Percentiles rank a stretch among this genome's conserved stretches.
phyloP scores from a whole-genome alignment of 805 yeast species.

The Candida succiphila region DNA sequence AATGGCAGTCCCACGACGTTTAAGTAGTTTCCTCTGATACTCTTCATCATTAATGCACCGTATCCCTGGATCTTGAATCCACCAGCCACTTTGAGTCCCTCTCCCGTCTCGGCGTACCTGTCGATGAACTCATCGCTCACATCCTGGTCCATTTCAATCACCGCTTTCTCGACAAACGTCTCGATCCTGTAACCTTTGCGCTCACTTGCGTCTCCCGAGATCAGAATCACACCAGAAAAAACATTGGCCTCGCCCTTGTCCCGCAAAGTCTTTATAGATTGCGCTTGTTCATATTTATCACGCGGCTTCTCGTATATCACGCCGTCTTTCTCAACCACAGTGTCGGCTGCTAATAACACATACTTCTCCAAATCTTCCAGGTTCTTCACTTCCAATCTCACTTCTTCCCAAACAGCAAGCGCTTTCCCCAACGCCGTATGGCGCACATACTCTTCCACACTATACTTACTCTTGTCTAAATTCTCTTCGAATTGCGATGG shows the following conservation, averaged over 20 bases:
- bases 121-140: conserved; percentile 47
- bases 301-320: conserved; percentile 74
- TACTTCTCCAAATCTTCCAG: no score
- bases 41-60: conserved; percentile 55
- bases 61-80: conserved; percentile 79
- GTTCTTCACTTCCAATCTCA: conserved; percentile 9
- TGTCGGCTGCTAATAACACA: conserved; percentile 61
- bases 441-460: conserved; percentile 54
- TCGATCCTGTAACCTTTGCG: conserved; percentile 6
- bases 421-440: conserved; percentile 67
- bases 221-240: conserved; percentile 43
- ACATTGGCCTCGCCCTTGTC: conserved; percentile 34
- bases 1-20: conserved; percentile 88
- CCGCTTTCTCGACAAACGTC: conserved; percentile 15
- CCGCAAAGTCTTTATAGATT: conserved; percentile 35
- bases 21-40: conserved; percentile 69
- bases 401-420: conserved; percentile 41
- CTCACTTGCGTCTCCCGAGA: conserved; percentile 12
- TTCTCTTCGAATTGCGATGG: conserved; percentile 74
- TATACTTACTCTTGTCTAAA: conserved; percentile 39
- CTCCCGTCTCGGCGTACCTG: conserved; percentile 57
- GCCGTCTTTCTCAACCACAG: conserved; percentile 54
- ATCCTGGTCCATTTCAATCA: conserved; percentile 27
- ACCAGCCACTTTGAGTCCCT: conserved; percentile 81
- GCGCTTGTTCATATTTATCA: conserved; percentile 37